Evolutionary conservation across 768 basidiomycete species (phyloP).

Genomic region (Suillus plorans): DNA sequence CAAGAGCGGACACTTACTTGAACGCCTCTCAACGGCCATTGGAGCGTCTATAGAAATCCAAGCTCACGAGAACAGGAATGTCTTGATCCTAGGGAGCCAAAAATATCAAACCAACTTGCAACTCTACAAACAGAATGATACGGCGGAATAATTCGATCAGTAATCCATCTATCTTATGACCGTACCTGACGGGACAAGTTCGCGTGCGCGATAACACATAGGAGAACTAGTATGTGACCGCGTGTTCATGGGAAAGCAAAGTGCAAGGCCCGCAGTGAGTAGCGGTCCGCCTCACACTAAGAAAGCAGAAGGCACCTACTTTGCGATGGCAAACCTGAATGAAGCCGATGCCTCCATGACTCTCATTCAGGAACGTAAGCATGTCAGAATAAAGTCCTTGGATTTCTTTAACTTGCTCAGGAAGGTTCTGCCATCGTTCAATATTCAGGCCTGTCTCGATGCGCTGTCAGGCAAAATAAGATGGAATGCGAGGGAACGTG

Average conservation of each 20-base stretch:
- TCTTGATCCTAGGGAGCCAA: slow-evolving; percentile 51
- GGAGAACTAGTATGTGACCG: slow-evolving; percentile 4
- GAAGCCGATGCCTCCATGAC: slow-evolving; percentile 61
- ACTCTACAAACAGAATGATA: background rate
- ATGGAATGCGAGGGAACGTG: slow-evolving; percentile 31
- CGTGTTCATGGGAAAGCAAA: slow-evolving; percentile 11
- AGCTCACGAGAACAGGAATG: slow-evolving; percentile 61
- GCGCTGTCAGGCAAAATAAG: slow-evolving; percentile 21
- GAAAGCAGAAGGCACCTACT: slow-evolving; percentile 40
- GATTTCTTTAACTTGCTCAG: slow-evolving; percentile 35
- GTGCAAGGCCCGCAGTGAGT: slow-evolving; percentile 13
- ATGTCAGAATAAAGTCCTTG: slow-evolving; percentile 55
- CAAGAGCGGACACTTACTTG: slow-evolving; percentile 43
- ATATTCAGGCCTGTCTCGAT: slow-evolving; percentile 49
- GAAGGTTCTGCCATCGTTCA: slow-evolving; percentile 49
- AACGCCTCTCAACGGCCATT: slow-evolving; percentile 59
- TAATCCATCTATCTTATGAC: slow-evolving; percentile 6
- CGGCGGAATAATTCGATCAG: slow-evolving; percentile 7
- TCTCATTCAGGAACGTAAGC: slow-evolving; percentile 56
- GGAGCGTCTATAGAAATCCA: slow-evolving; percentile 49
- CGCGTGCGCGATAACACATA: background rate
- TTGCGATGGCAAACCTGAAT: slow-evolving; percentile 58
- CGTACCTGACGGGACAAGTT: slow-evolving; percentile 1
- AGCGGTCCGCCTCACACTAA: slow-evolving; percentile 11
- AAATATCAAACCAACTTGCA: slow-evolving; percentile 17